Conservation (phyloP, 768 basidiomycete genomes). For the Russula emetica region DNA sequence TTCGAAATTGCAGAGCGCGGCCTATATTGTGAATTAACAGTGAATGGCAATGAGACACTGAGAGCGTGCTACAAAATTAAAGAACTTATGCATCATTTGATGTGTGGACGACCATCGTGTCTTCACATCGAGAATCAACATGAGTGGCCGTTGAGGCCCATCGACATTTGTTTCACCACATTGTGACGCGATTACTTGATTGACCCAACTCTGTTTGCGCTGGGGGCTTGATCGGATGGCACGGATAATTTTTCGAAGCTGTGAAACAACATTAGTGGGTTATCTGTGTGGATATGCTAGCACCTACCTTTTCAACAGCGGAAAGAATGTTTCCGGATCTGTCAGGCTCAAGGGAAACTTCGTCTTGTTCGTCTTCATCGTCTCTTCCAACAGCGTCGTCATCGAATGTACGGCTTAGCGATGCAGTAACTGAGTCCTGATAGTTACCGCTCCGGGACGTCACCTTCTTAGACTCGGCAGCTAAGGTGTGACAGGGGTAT, state of each 20-base stretch:
- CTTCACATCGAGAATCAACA: background rate
- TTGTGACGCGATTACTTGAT: background rate
- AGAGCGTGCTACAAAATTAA: no score
- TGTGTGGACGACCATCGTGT: background rate
- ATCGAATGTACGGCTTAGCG: no score
- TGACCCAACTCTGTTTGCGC: background rate
- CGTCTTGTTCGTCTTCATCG: background rate
- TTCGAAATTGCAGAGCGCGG: background rate
- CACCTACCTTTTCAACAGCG: background rate
- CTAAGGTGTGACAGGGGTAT: no score
- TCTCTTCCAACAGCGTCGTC: no score
- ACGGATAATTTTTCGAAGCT: background rate
- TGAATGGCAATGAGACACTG: no score
- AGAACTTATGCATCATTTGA: background rate
- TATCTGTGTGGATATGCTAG: no score
- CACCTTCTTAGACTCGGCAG: background rate
- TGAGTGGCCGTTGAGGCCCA: background rate
- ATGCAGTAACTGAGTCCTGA: background rate
- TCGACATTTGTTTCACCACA: no score
- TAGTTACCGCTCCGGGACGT: background rate
- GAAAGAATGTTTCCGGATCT: background rate
- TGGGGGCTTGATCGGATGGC: background rate
- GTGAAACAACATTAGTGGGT: no score
- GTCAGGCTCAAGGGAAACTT: no score
- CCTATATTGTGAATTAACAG: background rate